Evolutionary conservation across 352 stramenopile genomes (phyloP).

Genomic region (Phytophthora hibernalis): DNA sequence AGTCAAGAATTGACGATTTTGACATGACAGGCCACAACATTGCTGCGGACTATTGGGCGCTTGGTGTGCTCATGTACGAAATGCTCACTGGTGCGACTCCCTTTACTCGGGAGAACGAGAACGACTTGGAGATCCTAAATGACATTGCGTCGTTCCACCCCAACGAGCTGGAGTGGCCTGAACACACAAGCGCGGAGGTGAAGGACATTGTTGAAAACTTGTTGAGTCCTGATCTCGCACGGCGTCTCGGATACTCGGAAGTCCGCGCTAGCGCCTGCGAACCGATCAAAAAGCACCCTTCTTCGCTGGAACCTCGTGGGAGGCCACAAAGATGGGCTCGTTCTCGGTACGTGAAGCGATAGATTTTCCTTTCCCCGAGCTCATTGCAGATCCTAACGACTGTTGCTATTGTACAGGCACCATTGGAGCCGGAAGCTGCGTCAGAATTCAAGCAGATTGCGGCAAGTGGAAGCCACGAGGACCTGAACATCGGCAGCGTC

Average conservation of each 20-base stretch:
- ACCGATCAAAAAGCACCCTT: slow-evolving; percentile 85
- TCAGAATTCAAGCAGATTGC: slow-evolving; percentile 81
- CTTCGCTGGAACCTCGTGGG: slow-evolving; percentile 85
- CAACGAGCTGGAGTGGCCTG: slow-evolving; percentile 76
- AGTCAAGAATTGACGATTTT: background rate
- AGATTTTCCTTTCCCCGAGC: background rate
- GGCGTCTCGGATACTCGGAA: slow-evolving; percentile 64
- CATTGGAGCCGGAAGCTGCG: slow-evolving; percentile 71
- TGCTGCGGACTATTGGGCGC: slow-evolving; percentile 92
- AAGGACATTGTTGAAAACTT: slow-evolving; percentile 78
- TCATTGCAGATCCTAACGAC: background rate
- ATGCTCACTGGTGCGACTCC: slow-evolving; percentile 90
- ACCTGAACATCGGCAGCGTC: slow-evolving; percentile 75
- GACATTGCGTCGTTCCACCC: slow-evolving; percentile 82
- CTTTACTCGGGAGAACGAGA: slow-evolving; percentile 85
- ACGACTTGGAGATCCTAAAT: slow-evolving; percentile 91
- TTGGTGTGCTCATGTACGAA: slow-evolving; percentile 95
- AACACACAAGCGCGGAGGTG: slow-evolving; percentile 68
- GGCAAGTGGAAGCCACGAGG: slow-evolving; percentile 47
- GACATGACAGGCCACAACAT: slow-evolving; percentile 75
- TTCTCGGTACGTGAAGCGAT: slow-evolving; percentile 63
- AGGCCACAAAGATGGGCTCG: slow-evolving; percentile 80
- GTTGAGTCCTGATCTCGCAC: slow-evolving; percentile 59
- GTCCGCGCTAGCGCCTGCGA: slow-evolving; percentile 68
- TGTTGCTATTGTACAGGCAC: slow-evolving; percentile 51